Conservation (phyloP, 805 yeast species). For the Candida chauliodis region DNA sequence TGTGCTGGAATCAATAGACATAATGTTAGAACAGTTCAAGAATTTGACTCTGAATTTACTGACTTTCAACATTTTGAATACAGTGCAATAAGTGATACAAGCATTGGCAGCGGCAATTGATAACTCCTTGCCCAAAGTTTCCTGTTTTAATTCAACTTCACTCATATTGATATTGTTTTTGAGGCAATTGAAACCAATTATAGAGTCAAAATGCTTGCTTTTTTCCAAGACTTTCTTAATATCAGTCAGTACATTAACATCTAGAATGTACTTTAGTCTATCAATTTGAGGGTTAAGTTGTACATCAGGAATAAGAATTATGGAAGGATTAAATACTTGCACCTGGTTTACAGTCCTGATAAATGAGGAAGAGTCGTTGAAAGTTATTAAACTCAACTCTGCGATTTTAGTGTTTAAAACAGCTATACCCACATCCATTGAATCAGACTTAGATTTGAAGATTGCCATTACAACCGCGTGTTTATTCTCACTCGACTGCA, state of each 20-base stretch:
- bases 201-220: slow-evolving; percentile 1
- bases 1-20: slow-evolving; percentile 42
- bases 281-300: slow-evolving; percentile 7
- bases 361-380: slow-evolving; percentile 9
- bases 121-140: slow-evolving; percentile 8
- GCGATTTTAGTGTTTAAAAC: slow-evolving; percentile 2
- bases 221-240: slow-evolving; percentile 5
- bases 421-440: slow-evolving; percentile 8
- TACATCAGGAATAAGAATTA: slow-evolving; percentile 5
- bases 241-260: slow-evolving; percentile 3
- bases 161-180: slow-evolving; percentile 1
- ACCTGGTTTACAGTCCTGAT: slow-evolving; percentile 9
- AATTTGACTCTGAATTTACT: slow-evolving; percentile 30
- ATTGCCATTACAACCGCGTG: slow-evolving; percentile 6
- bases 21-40: slow-evolving; percentile 36
- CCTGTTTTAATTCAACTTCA: not conserved
- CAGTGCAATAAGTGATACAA: slow-evolving; percentile 8
- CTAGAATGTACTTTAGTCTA: slow-evolving; percentile 5
- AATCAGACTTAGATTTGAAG: slow-evolving; percentile 8
- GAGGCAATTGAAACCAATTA: slow-evolving; percentile 6
- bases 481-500: not conserved
- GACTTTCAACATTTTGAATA: not conserved
- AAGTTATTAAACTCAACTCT: slow-evolving; percentile 6
- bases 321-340: slow-evolving; percentile 7
- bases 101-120: slow-evolving; percentile 9